Evolutionary conservation across 805 yeast species (phyloP).

Genomic region (Wickerhamomyces xylosicus): DNA sequence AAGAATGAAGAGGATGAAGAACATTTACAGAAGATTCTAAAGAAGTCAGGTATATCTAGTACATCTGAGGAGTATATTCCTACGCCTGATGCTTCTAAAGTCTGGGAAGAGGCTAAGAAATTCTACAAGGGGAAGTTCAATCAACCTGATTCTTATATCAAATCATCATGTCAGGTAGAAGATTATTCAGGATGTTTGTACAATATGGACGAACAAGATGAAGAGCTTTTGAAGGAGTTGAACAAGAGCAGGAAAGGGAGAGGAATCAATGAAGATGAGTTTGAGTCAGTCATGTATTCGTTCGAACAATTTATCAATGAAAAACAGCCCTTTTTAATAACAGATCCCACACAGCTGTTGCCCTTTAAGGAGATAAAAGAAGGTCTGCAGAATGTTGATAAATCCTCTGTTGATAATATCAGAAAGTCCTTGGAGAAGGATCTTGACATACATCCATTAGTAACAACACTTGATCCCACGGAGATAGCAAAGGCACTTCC

Average conservation of each 20-base stretch:
- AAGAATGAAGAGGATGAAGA: constrained; percentile 96
- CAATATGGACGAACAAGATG: constrained; percentile 87
- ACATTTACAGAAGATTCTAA: constrained; percentile 85
- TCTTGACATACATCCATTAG: constrained; percentile 41
- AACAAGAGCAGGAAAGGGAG: constrained; percentile 21
- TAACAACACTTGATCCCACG: constrained; percentile 42
- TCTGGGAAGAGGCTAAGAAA: constrained; percentile 68
- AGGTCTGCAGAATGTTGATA: constrained; percentile 32
- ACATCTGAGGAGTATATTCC: constrained; percentile 62
- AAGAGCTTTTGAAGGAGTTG: constrained; percentile 41
- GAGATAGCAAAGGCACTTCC: constrained; percentile 31
- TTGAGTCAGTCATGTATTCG: constrained; percentile 65
- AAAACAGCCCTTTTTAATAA: constrained; percentile 78
- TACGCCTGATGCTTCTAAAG: constrained; percentile 86
- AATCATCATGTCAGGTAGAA: constrained; percentile 91
- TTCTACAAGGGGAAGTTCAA: constrained; percentile 59
- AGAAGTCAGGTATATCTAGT: constrained; percentile 63
- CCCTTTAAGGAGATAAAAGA: constrained; percentile 58
- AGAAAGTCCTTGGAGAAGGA: constrained; percentile 48
- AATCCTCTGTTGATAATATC: constrained; percentile 44
- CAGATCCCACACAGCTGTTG: constrained; percentile 74
- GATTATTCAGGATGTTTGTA: constrained; percentile 83
- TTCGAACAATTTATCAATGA: constrained; percentile 68
- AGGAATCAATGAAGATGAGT: constrained; percentile 68
- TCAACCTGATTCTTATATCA: constrained; percentile 73